Evolutionary conservation across 768 basidiomycete genomes (phyloP).

Genomic region (Leccinellum albellum): DNA sequence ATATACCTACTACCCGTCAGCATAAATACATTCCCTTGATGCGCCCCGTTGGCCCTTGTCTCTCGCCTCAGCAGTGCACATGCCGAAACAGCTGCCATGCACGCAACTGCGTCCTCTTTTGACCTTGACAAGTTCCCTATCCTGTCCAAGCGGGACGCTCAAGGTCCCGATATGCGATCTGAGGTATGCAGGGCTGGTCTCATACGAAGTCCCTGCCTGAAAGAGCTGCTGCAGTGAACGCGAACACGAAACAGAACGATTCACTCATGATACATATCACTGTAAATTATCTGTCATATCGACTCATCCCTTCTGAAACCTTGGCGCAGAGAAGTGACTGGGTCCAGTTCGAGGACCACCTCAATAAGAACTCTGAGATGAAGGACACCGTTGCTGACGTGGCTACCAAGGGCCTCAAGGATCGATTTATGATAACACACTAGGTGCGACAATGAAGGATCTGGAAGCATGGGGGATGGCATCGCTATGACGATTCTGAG

Average conservation of each 20-base stretch:
- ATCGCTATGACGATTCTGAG: constrained; percentile 56
- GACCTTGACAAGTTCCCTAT: too few relatives aligned
- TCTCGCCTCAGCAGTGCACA: too few relatives aligned
- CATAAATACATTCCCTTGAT: too few relatives aligned
- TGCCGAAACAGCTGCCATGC: too few relatives aligned
- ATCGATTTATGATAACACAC: constrained; percentile 60
- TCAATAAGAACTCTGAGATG: constrained; percentile 54
- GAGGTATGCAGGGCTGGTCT: constrained; percentile 42
- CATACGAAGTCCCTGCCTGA: not conserved
- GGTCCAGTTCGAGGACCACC: constrained; percentile 80
- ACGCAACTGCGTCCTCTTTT: too few relatives aligned
- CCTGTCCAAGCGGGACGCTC: too few relatives aligned
- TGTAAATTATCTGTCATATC: constrained; percentile 89
- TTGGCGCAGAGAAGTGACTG: constrained; percentile 89
- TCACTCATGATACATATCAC: too few relatives aligned
- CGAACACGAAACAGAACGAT: constrained; percentile 72
- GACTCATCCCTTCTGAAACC: constrained; percentile 84
- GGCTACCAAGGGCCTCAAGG: constrained; percentile 47
- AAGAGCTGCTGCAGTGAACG: constrained; percentile 43
- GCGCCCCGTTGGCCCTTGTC: too few relatives aligned
- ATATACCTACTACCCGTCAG: too few relatives aligned
- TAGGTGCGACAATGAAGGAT: constrained; percentile 88
- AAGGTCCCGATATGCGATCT: too few relatives aligned
- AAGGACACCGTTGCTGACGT: constrained; percentile 40
- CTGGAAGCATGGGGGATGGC: constrained; percentile 68